A percentile compares a stretch with the other conserved stretches of the same genome.
phyloP scores from a whole-genome alignment of 768 basidiomycete genomes.

The Termitomyces sp. region DNA sequence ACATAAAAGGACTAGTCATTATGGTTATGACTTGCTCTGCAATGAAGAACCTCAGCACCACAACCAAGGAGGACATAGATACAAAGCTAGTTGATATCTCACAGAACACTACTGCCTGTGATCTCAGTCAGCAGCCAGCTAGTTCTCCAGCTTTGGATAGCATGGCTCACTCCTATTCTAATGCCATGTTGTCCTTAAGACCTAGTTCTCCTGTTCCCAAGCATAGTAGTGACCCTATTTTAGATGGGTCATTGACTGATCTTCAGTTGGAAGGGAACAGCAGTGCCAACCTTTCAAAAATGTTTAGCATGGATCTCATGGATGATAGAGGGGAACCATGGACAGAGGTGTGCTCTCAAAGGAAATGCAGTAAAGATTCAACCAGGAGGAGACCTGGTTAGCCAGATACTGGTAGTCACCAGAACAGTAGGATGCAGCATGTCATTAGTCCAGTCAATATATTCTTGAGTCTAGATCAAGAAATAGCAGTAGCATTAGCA shows the following conservation, averaged over 20 bases:
- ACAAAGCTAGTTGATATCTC: neutral
- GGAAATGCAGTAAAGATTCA: neutral
- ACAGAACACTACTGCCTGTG: neutral
- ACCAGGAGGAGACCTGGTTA: neutral
- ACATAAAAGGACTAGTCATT: too few species aligned
- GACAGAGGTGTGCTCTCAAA: neutral
- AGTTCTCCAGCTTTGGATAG: neutral
- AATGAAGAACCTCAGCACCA: neutral
- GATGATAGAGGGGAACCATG: neutral
- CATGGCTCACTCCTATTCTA: neutral
- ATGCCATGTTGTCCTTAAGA: neutral
- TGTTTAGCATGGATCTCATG: neutral
- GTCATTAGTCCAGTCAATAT: neutral
- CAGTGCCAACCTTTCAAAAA: neutral
- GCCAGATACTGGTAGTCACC: neutral
- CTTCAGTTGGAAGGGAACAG: neutral
- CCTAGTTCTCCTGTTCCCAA: neutral
- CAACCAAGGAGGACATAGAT: neutral
- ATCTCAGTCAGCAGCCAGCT: neutral
- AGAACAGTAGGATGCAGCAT: too few species aligned
- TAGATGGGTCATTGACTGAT: neutral
- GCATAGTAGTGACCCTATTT: neutral
- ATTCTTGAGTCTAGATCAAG: neutral
- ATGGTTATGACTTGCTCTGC: neutral
- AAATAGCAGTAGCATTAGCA: neutral